Conservation (phyloP, 305 asterid species). For the Fraxinus angustifolia region DNA sequence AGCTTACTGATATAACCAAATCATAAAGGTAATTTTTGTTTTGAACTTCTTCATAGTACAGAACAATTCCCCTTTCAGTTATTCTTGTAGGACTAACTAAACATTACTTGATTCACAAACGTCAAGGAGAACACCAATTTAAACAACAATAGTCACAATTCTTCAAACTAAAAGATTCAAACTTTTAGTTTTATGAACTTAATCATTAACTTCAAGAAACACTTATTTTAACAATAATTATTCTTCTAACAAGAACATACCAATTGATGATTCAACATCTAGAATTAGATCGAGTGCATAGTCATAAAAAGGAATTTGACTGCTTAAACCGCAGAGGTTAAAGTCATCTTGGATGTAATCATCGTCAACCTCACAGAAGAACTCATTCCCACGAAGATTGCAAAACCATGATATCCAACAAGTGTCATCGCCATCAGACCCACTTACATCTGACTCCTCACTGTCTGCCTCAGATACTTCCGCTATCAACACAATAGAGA, state of each 20-base stretch:
- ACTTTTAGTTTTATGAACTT: background rate
- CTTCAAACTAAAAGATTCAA: background rate
- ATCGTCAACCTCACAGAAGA: conserved; percentile 27
- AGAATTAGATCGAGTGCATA: conserved; percentile 55
- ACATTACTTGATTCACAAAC: background rate
- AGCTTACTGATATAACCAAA: background rate
- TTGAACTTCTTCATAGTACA: background rate
- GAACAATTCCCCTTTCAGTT: background rate
- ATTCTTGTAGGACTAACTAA: background rate
- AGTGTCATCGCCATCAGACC: conserved; percentile 57
- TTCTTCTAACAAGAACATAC: conserved; percentile 26
- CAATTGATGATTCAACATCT: conserved; percentile 51
- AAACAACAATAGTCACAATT: background rate
- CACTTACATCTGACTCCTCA: conserved; percentile 54
- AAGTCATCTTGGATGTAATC: conserved; percentile 63
- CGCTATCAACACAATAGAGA: conserved; percentile 24
- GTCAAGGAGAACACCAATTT: background rate
- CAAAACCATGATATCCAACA: conserved; percentile 66
- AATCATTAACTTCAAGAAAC: background rate
- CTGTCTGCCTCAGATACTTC: conserved; percentile 61
- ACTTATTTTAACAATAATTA: background rate
- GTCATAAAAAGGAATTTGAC: conserved; percentile 51
- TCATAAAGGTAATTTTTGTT: background rate
- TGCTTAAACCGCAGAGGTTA: conserved; percentile 52
- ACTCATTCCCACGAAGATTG: conserved; percentile 49